Conservation (phyloP, 306 rosid species). For the Cyamopsis tetragonoloba region DNA sequence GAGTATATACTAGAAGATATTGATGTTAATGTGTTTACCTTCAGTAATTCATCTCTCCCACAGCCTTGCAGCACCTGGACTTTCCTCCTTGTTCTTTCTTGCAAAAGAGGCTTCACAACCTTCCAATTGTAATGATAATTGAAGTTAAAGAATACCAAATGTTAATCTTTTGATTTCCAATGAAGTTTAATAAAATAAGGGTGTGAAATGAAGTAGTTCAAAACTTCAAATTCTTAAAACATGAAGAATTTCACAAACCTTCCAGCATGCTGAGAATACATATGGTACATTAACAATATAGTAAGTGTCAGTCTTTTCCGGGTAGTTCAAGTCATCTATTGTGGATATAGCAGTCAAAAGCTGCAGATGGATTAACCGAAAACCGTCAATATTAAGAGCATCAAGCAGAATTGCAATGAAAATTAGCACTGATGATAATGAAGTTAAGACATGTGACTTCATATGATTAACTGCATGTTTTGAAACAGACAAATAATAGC, state of each 20-base stretch:
- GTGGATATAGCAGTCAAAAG: conserved; percentile 84
- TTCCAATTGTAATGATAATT: conserved; percentile 31
- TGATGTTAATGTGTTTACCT: conserved; percentile 42
- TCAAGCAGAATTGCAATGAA: neutral
- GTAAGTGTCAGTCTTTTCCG: conserved; percentile 93
- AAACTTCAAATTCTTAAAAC: neutral
- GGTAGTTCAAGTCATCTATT: conserved; percentile 93
- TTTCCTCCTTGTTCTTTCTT: conserved; percentile 93
- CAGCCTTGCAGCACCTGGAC: conserved; percentile 83
- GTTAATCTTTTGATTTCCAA: conserved; percentile 12
- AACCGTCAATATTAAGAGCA: conserved; percentile 22
- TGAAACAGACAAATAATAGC: too few relatives aligned
- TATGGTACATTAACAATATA: conserved; percentile 82
- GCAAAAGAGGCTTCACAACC: conserved; percentile 95
- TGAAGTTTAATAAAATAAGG: neutral
- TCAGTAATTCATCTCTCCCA: conserved; percentile 86
- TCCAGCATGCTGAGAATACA: conserved; percentile 98
- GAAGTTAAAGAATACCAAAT: neutral
- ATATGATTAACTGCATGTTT: too few relatives aligned
- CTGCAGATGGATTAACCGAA: conserved; percentile 46
- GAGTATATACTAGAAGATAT: neutral
- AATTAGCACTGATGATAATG: neutral
- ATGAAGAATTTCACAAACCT: conserved; percentile 49
- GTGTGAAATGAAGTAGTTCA: neutral
- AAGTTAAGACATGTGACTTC: neutral